Evolutionary conservation across 257 asterid species (phyloP).

Genomic region (Primulina eburnea): DNA sequence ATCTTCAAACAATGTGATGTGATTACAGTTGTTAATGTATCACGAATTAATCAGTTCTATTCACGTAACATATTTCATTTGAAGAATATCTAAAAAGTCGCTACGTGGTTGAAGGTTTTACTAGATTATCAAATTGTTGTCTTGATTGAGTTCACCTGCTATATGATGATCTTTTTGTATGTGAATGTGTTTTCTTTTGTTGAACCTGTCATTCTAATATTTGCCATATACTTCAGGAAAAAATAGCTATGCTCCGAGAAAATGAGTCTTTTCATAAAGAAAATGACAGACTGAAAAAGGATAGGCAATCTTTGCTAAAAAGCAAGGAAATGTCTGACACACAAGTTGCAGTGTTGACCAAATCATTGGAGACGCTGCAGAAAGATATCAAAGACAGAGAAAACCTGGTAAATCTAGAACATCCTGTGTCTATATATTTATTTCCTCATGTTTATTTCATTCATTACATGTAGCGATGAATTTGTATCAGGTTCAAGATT

Average conservation of each 20-base stretch:
- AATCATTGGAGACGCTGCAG: conserved; percentile 79
- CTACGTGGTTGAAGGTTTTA: background rate
- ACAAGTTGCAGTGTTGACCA: conserved; percentile 60
- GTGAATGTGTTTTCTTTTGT: conserved; percentile 9
- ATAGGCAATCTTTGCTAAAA: conserved; percentile 55
- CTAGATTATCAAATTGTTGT: background rate
- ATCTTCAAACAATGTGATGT: conserved; percentile 20
- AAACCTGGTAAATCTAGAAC: conserved; percentile 42
- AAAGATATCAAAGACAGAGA: conserved; percentile 89
- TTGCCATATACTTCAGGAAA: conserved; percentile 60
- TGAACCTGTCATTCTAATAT: conserved; percentile 25
- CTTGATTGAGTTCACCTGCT: conserved; percentile 14
- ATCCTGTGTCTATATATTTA: background rate
- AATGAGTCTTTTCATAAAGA: conserved; percentile 66
- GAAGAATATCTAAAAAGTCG: conserved; percentile 1
- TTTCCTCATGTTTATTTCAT: conserved; percentile 15
- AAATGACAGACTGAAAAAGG: conserved; percentile 63
- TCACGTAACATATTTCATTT: background rate
- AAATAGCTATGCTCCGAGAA: conserved; percentile 71
- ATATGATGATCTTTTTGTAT: conserved; percentile 10
- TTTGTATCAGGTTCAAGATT: conserved; percentile 63
- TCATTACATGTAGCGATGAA: conserved; percentile 12
- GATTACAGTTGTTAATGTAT: conserved; percentile 19
- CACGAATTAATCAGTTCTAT: background rate
- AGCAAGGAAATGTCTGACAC: conserved; percentile 68